Conservation (phyloP, 169 alveolate species). For the Plasmodium malariae region DNA sequence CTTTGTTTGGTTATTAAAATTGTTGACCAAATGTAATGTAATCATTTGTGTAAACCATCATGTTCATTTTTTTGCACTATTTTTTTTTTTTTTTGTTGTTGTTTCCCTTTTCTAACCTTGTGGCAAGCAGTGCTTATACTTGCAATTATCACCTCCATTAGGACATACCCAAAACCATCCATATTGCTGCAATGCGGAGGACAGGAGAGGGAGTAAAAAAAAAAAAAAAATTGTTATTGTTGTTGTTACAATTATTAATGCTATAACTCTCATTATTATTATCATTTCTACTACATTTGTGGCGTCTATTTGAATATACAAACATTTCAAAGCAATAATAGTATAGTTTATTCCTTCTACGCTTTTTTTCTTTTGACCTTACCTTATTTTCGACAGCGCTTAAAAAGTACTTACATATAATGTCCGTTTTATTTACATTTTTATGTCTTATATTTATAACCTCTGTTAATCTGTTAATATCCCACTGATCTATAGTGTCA, state of each 20-base stretch:
- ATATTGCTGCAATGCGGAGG: conserved; percentile 88
- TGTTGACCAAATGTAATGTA: neutral
- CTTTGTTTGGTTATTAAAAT: neutral
- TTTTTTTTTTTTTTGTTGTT: conserved; percentile 80
- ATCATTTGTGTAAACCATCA: neutral
- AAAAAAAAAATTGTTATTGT: conserved; percentile 2
- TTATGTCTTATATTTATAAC: conserved; percentile 87
- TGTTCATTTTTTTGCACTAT: no score
- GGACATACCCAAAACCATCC: conserved; percentile 99
- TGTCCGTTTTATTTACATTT: conserved; percentile 89
- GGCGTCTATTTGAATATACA: neutral
- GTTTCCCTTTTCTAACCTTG: conserved; percentile 92
- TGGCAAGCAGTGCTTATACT: conserved; percentile 98
- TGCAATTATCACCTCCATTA: conserved; percentile 98
- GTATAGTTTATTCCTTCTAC: neutral
- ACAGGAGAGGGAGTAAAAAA: neutral
- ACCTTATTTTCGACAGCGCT: conserved; percentile 96
- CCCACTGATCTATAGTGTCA: conserved; percentile 86
- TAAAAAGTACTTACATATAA: conserved; percentile 96
- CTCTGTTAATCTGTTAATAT: conserved; percentile 80
- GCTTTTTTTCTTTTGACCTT: neutral
- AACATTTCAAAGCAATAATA: no score
- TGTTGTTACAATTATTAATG: no score
- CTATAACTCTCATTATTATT: no score
- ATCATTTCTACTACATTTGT: no score